Evolutionary conservation across 495 filamentous ascomycete genomes (phyloP).

Genomic region (Xylaria telfairii): DNA sequence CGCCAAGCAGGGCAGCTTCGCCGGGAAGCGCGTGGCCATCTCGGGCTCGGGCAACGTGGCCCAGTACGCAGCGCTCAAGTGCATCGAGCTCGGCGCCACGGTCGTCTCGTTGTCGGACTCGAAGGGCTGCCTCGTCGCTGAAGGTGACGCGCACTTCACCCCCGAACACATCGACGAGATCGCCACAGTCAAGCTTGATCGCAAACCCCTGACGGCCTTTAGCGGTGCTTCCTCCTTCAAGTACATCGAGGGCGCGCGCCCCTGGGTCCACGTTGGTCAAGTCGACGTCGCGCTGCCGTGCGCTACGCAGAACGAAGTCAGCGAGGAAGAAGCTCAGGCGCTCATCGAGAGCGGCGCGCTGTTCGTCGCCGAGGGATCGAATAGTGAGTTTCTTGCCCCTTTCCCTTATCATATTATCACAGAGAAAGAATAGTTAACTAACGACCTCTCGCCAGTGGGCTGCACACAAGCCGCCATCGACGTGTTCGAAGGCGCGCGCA

Average conservation of each 20-base stretch:
- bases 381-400: constrained; percentile 55
- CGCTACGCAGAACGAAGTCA: constrained; percentile 98
- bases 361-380: constrained; percentile 96
- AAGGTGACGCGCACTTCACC: constrained; percentile 69
- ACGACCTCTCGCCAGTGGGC: constrained; percentile 61
- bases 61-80: constrained; percentile 96
- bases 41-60: constrained; percentile 98
- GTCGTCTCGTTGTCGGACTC: constrained; percentile 95
- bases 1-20: constrained; percentile 84
- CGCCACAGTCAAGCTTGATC: constrained; percentile 82
- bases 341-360: constrained; percentile 77
- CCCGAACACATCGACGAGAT: constrained; percentile 79
- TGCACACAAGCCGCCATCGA: constrained; percentile 96
- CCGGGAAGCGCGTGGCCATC: constrained; percentile 92
- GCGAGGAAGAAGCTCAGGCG: constrained; percentile 82
- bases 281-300: constrained; percentile 91
- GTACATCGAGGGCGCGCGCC: constrained; percentile 87
- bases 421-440: neutral
- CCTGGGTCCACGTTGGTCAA: constrained; percentile 86
- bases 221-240: constrained; percentile 67
- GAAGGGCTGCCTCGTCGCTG: constrained; percentile 80
- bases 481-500: constrained; percentile 83
- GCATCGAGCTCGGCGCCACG: constrained; percentile 91
- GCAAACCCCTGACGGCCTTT: constrained; percentile 75
- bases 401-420: neutral